Base-by-base conservation (phyloP, 371 early-diverging fungal species). In the Mucor saturninus region DNA sequence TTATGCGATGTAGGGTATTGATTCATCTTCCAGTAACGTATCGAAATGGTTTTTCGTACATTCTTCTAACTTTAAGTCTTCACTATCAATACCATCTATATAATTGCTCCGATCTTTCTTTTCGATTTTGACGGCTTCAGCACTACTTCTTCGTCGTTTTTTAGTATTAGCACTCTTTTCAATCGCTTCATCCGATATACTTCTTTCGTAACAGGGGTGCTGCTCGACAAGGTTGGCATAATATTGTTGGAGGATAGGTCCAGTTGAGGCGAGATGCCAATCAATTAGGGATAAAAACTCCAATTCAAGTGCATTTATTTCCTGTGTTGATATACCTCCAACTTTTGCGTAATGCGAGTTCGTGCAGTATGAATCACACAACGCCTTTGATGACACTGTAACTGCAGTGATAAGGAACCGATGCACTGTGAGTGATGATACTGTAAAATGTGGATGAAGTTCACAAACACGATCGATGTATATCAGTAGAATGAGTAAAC, bases 351-450 rank as follows among this genome's bases (percentile, higher is more conserved):
- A 95, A 65, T 93, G 91, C 4, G 89, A 79, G 69, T 93, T 94
- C 53, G 93, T 93, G 66, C 92, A 91, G 59, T 95, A 93, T 14
- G 87, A 87, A 68, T 94, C 94, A 64, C 92, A 93, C 49, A 94
- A 65, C 1, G 91, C 91, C 74, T 98, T 98, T 53, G 93, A 88
- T 4, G 93, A 92, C 15, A 93, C 88, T 0, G 95, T 95, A 9
- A 95, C 85, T 6, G 96, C 95, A 0, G 98, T 86, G 13, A 97
- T 98, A 10, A 98, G 83, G 80, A 98, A 97, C 52, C 98, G 90
- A 75, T 97, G 98, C 8, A 91, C 91, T 1, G 98, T 97, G 31
- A 97, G 77, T 8, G 94, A 94, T 0, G 94, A 93, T 38, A 97
- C 89, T n/a, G 92, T 94, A 74, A 97, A 96, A 3, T 88, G 79